A percentile compares a stretch with the other conserved stretches of the same genome.
These are phyloP conservation scores for Prunus padus DNA, from an alignment of 306 rosid species.

Conservation along the genomic window DNA sequence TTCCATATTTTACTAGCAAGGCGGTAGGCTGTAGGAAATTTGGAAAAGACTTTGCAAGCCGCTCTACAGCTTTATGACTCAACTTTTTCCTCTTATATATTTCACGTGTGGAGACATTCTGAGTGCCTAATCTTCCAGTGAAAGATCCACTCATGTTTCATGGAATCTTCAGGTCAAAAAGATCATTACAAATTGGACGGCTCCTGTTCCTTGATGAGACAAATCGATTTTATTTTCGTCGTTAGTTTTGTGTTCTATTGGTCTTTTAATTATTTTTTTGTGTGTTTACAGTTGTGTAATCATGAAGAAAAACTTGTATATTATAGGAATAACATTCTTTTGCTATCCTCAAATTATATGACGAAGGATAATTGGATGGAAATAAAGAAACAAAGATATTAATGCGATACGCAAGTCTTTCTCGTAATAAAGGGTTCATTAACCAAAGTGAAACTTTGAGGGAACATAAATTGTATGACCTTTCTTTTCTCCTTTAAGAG, in stretches of 20 bases:
- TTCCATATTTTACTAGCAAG: background rate
- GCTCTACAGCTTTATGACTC: background rate
- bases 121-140: constrained; percentile 26
- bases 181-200: constrained; percentile 31
- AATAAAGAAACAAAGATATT: too few relatives aligned
- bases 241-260: background rate
- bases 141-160: constrained; percentile 22
- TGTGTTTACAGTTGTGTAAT: too few relatives aligned
- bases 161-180: constrained; percentile 23
- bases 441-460: background rate
- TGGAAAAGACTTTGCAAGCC: background rate
- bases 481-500: background rate
- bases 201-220: constrained; percentile 32
- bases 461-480: background rate
- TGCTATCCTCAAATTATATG: too few relatives aligned
- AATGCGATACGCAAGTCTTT: too few relatives aligned
- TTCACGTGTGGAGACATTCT: constrained; percentile 36
- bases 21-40: constrained; percentile 4
- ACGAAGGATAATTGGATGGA: rapidly evolving
- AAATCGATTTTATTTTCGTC: constrained; percentile 8
- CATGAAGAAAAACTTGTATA: too few relatives aligned
- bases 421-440: background rate
- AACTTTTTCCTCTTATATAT: background rate
- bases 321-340: too few relatives aligned
- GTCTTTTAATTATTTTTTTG: background rate